A percentile compares a stretch with the other conserved stretches of the same genome.
These are phyloP conservation scores for Panaeolus papilionaceus DNA, from an alignment of 768 basidiomycete species.

Conservation along the genomic window DNA sequence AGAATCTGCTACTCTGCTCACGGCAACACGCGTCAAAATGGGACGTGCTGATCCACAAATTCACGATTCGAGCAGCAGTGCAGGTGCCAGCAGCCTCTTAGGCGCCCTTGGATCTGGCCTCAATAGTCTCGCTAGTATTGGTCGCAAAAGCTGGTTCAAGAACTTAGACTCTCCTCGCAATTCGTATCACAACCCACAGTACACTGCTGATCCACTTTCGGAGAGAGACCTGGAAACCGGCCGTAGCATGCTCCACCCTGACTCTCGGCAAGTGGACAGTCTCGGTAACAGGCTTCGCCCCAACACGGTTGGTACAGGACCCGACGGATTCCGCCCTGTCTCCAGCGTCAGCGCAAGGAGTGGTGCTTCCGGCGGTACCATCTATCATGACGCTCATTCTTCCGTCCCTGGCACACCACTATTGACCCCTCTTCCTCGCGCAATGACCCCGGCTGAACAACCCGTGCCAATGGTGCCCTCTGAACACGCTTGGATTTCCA, in stretches of 20 bases:
- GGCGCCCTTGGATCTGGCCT: conserved; percentile 46
- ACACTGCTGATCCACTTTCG: conserved; percentile 32
- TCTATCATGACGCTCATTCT: conserved; percentile 69
- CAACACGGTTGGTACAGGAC: conserved; percentile 38
- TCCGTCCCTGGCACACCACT: conserved; percentile 50
- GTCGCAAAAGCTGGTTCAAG: conserved; percentile 68
- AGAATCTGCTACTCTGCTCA: conserved; percentile 55
- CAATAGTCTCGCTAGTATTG: conserved; percentile 52
- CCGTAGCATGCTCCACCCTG: conserved; percentile 40
- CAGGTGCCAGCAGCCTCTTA: conserved; percentile 26
- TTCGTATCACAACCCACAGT: conserved; percentile 29
- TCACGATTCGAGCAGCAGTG: conserved; percentile 18
- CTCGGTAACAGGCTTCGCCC: conserved; percentile 26
- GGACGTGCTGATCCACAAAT: conserved; percentile 42
- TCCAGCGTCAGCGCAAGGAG: conserved; percentile 65
- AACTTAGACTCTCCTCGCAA: conserved; percentile 32
- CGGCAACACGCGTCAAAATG: conserved; percentile 55
- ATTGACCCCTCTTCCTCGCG: conserved; percentile 50
- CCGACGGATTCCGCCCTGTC: conserved; percentile 56
- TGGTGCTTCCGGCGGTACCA: conserved; percentile 55
- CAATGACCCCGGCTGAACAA: conserved; percentile 48
- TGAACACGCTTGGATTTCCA: conserved; percentile 33
- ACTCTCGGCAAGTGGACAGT: conserved; percentile 33
- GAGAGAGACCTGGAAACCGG: conserved; percentile 58
- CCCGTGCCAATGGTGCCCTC: conserved; percentile 18